phyloP scores from a whole-genome alignment of 2,329 filamentous ascomycete genomes.

The Mycosphaerella sp. region DNA sequence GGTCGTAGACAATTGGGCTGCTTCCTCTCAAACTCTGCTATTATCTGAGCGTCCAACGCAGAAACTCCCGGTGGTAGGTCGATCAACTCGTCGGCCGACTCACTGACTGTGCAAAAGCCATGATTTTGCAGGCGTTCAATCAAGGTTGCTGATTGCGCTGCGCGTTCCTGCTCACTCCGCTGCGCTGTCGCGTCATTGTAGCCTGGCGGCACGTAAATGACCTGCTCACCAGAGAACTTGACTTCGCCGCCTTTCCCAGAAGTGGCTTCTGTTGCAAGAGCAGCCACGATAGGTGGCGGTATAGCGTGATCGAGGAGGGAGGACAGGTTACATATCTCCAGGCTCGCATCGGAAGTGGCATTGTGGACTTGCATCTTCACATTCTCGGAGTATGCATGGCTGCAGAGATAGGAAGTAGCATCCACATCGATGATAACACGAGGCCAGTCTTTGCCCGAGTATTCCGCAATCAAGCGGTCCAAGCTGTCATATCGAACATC shows the following conservation, averaged over 20 bases:
- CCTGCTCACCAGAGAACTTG: constrained; percentile 15
- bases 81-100: constrained; percentile 3
- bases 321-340: constrained; percentile 15
- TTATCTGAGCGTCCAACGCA: constrained; percentile 6
- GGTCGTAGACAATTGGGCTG: constrained; percentile 6
- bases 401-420: constrained; percentile 18
- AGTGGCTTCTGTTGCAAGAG: constrained; percentile 15
- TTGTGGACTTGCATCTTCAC: constrained; percentile 14
- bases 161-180: constrained; percentile 3
- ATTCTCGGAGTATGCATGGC: constrained; percentile 12
- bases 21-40: constrained; percentile 9
- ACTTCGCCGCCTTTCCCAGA: constrained; percentile 15
- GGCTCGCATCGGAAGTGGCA: constrained; percentile 11
- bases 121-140: constrained; percentile 9
- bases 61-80: neutral
- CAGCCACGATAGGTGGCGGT: constrained; percentile 14
- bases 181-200: constrained; percentile 3
- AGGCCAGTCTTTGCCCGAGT: constrained; percentile 20
- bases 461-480: constrained; percentile 18
- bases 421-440: constrained; percentile 21
- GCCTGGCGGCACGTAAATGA: constrained; percentile 18
- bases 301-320: constrained; percentile 12
- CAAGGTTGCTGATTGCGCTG: neutral
- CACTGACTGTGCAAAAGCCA: constrained; percentile 10
- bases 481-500: constrained; percentile 17